Base-by-base conservation (phyloP, 768 basidiomycete species). In the Boletus rufocinnamomeus region DNA sequence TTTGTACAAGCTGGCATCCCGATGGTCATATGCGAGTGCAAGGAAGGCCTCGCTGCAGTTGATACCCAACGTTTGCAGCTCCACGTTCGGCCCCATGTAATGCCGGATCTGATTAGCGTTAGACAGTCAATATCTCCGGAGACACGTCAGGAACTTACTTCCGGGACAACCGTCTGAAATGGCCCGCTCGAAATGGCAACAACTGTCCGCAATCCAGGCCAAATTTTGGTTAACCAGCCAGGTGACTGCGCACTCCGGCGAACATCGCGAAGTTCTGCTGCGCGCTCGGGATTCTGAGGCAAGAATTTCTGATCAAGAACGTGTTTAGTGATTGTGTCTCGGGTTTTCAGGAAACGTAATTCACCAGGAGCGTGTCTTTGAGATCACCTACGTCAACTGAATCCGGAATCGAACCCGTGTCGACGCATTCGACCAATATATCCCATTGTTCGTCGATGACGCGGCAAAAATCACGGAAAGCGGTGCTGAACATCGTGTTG, bases 31-130 rank as follows among this genome's bases (percentile, higher is more conserved):
- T 16, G 55, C 63, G 32, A 67, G 57, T 7, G 63, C 62, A 19
- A 71, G 51, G 52, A 68, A 64, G 2, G 63, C 61, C 50, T 68
- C 64, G 56, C 65, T 69, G 37, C 63, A 63, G 23, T 60, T 65
- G 54, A 71, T 62, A 2, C 68, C 63, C 27, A 67, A 40, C 4
- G 66, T 61, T 19, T 52, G 62, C 35, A 67, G 27, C 11, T 67
- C 49, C 16, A 71, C 59, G 19, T 71, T 52, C 5, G 60, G 63
- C 2, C 62, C 69, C 27, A 66, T 59, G 35, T 61, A 57, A 50
- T 60, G 45, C 35, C 53, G 56, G 16, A 66, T 56, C 67, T 71
- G 30, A 47, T 53, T 27, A 0, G 13, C 7, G 3, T 37, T 35
- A 14, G 46, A 47, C 14, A 30, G 49, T 23, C 44, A 23, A 45